Evolutionary conservation across 1,139 yeast genomes (phyloP).

Genomic region (Nadsonia starkeyi-henricii): DNA sequence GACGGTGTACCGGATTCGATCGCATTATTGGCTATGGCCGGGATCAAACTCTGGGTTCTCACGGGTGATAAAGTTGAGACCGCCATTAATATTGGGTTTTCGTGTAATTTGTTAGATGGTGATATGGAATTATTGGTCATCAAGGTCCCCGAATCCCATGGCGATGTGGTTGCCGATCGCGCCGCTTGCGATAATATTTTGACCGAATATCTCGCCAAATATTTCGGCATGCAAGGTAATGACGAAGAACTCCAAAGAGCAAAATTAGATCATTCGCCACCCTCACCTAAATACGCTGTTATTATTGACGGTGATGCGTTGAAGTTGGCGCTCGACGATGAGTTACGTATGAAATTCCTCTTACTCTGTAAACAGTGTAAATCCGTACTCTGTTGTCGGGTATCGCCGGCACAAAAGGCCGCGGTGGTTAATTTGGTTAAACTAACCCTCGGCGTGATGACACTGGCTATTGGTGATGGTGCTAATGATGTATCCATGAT

Average conservation of each 20-base stretch:
- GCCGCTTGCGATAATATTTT: constrained; percentile 25
- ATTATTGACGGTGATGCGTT: constrained; percentile 89
- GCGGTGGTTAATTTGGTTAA: constrained; percentile 83
- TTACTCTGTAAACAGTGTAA: constrained; percentile 84
- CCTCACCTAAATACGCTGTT: constrained; percentile 63
- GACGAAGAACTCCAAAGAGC: constrained; percentile 44
- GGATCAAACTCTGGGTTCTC: constrained; percentile 87
- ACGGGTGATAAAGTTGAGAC: constrained; percentile 96
- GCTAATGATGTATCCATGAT: constrained; percentile 98
- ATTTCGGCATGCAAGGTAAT: constrained; percentile 52
- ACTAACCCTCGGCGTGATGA: constrained; percentile 68
- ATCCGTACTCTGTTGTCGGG: constrained; percentile 93
- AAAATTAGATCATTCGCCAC: constrained; percentile 59
- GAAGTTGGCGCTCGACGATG: constrained; percentile 46
- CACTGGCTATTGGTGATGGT: constrained; percentile 94
- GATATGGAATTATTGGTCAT: constrained; percentile 76
- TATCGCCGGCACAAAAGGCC: constrained; percentile 97
- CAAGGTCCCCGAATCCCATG: constrained; percentile 21
- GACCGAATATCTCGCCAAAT: constrained; percentile 41
- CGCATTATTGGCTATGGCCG: constrained; percentile 67
- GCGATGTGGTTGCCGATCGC: constrained; percentile 1
- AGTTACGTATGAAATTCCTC: constrained; percentile 37
- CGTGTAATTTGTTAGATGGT: constrained; percentile 74
- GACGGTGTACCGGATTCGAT: constrained; percentile 92
- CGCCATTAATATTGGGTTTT: constrained; percentile 90